Percentiles rank a stretch among this genome's conserved stretches.
These are phyloP conservation scores for Malus domestica DNA, from an alignment of 306 rosid genomes.

Conservation along the genomic window DNA sequence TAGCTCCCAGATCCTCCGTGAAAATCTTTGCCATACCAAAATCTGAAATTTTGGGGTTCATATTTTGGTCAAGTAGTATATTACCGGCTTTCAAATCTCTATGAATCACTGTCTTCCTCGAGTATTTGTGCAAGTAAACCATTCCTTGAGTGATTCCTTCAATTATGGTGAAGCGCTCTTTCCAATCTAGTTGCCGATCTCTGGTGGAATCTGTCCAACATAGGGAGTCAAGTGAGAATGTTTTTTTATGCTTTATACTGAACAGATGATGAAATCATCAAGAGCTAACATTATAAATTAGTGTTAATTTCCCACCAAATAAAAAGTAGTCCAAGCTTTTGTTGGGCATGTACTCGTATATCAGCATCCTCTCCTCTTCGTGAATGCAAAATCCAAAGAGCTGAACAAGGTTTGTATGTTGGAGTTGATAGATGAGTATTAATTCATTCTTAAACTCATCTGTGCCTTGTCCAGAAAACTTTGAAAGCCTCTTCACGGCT, in stretches of 20 bases:
- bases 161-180: background rate
- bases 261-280: background rate
- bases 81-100: slow-evolving; percentile 7
- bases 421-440: too few species aligned
- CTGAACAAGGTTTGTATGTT: too few species aligned
- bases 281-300: background rate
- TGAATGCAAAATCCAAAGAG: too few species aligned
- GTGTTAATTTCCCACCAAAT: background rate
- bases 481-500: slow-evolving; percentile 32
- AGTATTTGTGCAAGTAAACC: slow-evolving; percentile 3
- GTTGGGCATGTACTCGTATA: background rate
- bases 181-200: background rate
- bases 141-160: slow-evolving; percentile 4
- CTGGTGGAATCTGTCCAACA: background rate
- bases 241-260: too few species aligned
- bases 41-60: slow-evolving; percentile 1
- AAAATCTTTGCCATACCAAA: slow-evolving; percentile 7
- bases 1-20: background rate
- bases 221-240: background rate
- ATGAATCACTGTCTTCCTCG: background rate
- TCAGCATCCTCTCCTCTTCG: too few species aligned
- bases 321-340: background rate
- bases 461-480: background rate
- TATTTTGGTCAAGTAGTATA: background rate
- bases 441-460: background rate